Conservation (phyloP, 2,329 filamentous ascomycete genomes). For the Venturia effusa region DNA sequence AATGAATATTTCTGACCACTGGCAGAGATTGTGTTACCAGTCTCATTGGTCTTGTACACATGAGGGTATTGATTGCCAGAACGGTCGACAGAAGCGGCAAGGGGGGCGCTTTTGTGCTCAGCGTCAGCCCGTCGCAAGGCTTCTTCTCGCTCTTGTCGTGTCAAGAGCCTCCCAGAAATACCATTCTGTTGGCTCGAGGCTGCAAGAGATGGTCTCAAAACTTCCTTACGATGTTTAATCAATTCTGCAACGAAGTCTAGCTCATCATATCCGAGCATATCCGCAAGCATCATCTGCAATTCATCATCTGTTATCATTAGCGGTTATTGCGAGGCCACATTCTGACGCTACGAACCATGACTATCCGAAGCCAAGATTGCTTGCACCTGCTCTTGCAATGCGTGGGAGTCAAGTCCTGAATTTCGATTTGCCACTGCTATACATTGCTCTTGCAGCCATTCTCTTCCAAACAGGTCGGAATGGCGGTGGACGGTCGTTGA, state of each 20-base stretch:
- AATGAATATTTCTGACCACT: slow-evolving; percentile 75
- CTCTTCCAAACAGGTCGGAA: slow-evolving; percentile 16
- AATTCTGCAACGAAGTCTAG: slow-evolving; percentile 87
- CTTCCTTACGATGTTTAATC: slow-evolving; percentile 63
- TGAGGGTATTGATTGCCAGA: slow-evolving; percentile 77
- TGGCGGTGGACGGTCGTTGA: slow-evolving; percentile 16
- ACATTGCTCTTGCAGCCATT: slow-evolving; percentile 67
- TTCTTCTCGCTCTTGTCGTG: slow-evolving; percentile 66
- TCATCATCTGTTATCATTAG: slow-evolving; percentile 53
- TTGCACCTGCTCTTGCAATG: slow-evolving; percentile 68
- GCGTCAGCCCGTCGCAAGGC: slow-evolving; percentile 64
- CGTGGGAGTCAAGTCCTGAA: slow-evolving; percentile 54
- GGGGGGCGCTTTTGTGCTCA: slow-evolving; percentile 66
- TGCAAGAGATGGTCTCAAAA: slow-evolving; percentile 36
- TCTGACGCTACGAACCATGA: slow-evolving; percentile 22
- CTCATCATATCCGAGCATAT: slow-evolving; percentile 87
- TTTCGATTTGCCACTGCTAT: slow-evolving; percentile 51
- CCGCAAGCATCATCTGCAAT: slow-evolving; percentile 80
- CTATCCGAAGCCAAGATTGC: slow-evolving; percentile 61
- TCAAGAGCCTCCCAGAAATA: slow-evolving; percentile 51
- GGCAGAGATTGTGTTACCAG: slow-evolving; percentile 74
- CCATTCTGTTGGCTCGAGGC: slow-evolving; percentile 32
- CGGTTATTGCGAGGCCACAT: slow-evolving; percentile 4
- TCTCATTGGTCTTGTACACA: slow-evolving; percentile 74
- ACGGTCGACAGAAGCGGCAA: slow-evolving; percentile 61